Evolutionary conservation across 2,329 filamentous ascomycete species (phyloP).

Genomic region (Neurospora sp.): DNA sequence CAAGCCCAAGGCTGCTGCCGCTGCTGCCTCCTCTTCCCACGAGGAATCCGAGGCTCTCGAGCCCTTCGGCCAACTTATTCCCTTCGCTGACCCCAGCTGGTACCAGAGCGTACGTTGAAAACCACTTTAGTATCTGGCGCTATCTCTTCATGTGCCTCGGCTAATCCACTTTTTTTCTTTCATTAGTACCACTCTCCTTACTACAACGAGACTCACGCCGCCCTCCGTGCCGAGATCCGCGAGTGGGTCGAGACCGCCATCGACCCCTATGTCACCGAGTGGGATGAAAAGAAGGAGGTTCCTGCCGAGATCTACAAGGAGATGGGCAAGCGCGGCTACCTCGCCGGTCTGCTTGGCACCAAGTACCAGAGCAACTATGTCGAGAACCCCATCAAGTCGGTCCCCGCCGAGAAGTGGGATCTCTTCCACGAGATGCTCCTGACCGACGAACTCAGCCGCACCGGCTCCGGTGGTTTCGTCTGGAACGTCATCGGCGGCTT

Average conservation of each 20-base stretch:
- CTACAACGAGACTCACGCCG: slow-evolving; percentile 88
- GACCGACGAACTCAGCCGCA: slow-evolving; percentile 86
- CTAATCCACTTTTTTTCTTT: not conserved
- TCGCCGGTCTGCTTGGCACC: slow-evolving; percentile 82
- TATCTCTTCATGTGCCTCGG: slow-evolving; percentile 3
- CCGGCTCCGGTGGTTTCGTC: slow-evolving; percentile 83
- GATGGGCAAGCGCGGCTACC: slow-evolving; percentile 86
- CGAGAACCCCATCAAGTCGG: slow-evolving; percentile 61
- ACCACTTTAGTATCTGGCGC: not conserved
- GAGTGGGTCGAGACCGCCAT: slow-evolving; percentile 85
- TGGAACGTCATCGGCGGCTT: slow-evolving; percentile 98
- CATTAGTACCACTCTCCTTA: slow-evolving; percentile 89
- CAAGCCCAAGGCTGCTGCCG: slow-evolving; percentile 27
- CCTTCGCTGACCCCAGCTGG: slow-evolving; percentile 88
- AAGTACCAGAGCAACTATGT: slow-evolving; percentile 71
- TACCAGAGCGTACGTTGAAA: slow-evolving; percentile 68
- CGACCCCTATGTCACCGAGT: slow-evolving; percentile 86
- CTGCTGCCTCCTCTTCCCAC: slow-evolving; percentile 24
- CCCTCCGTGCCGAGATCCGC: slow-evolving; percentile 81
- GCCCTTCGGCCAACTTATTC: slow-evolving; percentile 74
- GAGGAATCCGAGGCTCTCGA: slow-evolving; percentile 67
- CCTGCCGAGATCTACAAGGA: slow-evolving; percentile 87
- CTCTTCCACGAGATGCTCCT: slow-evolving; percentile 95
- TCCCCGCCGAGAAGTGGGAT: slow-evolving; percentile 86
- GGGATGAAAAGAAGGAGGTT: slow-evolving; percentile 91